Conservation (phyloP, 2,329 filamentous ascomycete genomes). For the Bipolaris bicolor region DNA sequence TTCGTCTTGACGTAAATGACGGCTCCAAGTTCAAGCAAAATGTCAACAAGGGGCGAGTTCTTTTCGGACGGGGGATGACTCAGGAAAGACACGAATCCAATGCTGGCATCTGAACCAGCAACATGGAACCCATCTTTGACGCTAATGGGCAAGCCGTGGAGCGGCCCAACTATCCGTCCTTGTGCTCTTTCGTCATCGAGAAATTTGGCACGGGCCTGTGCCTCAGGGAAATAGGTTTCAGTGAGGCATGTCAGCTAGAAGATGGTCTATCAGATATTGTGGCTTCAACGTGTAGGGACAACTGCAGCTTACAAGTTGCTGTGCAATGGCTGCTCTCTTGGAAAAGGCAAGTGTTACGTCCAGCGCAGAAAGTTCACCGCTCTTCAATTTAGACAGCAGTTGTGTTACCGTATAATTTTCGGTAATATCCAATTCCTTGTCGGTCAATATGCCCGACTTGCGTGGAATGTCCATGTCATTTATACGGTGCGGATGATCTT, state of each 20-base stretch:
- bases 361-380: conserved; percentile 53
- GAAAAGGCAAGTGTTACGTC: conserved; percentile 59
- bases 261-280: background rate
- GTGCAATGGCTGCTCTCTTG: conserved; percentile 58
- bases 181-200: conserved; percentile 57
- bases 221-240: conserved; percentile 60
- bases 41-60: conserved; percentile 62
- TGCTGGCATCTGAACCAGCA: conserved; percentile 56
- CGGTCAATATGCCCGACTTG: conserved; percentile 62
- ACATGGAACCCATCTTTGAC: conserved; percentile 73
- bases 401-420: conserved; percentile 41
- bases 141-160: conserved; percentile 68
- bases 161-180: conserved; percentile 60
- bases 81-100: conserved; percentile 67
- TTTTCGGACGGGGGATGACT: conserved; percentile 55
- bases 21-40: conserved; percentile 65
- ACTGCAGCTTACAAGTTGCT: conserved; percentile 54
- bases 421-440: conserved; percentile 56
- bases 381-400: conserved; percentile 45
- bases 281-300: background rate
- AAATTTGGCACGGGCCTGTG: conserved; percentile 55
- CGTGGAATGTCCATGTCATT: conserved; percentile 53
- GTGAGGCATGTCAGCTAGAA: conserved; percentile 62
- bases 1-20: conserved; percentile 73
- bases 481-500: conserved; percentile 10